Base-by-base conservation (phyloP, 2,329 filamentous ascomycete genomes). In the Colletotrichum liaoningense region DNA sequence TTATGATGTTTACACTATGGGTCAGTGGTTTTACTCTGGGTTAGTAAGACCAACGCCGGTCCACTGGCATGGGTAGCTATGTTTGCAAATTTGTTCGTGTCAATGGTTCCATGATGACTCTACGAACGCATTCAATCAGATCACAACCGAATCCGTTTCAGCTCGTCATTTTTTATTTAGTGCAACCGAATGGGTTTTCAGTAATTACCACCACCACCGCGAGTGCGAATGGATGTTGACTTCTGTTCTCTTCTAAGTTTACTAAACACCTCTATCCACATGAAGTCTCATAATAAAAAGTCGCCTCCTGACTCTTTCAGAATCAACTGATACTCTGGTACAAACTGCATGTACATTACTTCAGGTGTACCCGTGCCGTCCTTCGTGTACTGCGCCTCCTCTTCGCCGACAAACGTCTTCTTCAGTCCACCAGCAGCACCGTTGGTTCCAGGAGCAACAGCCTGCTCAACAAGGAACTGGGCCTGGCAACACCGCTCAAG, bases 401-500 rank as follows among this genome's bases (percentile, higher is more conserved):
- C 83, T 46, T 85, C 82, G 33, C 79, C 81, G 54, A 86, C 83
- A 35, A 84, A 38, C 12, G 78, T 78, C 77, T 84, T 85, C 11
- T 75, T 57, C 1, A 81, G 60, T 5, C 78, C 77, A 2, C 72
- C 76, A 0, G 77, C 79, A 19, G 78, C 72, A 12, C 70, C 70
- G 22, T 70, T 73, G 0, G 62, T 68, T 2, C 75, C 75, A 1
- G 74, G 70, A 2, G 73, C 73, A 26, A 57, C 79, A 56, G 92
- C 92, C 0, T 91, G 90, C 80, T 94, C 93, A 16, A 90, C 89
- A 68, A 89, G 83, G 46, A 94, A 81, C 80, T 95, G 93, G 11
- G 92, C 86, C 66, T 91, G 87, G 76, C 93, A 95, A 11, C 88
- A 89, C 54, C 91, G 86, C 80, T 95, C 93, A 77, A 94, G 85